Evolutionary conservation across 2,329 filamentous ascomycete species (phyloP).

Genomic region (Verticillium longisporum): DNA sequence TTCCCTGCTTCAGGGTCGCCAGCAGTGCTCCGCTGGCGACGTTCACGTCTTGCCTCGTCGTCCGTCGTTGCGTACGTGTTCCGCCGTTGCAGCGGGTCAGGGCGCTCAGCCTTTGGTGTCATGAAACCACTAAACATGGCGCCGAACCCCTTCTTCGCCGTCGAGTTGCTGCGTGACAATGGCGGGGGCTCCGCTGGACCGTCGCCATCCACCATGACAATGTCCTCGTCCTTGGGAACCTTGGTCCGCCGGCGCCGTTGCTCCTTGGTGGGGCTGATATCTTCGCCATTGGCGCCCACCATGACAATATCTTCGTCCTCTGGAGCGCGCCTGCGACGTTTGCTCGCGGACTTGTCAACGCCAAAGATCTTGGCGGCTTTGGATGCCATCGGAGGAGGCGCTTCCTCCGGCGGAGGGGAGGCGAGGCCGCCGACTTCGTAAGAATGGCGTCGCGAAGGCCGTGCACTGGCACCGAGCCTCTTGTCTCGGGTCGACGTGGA

Average conservation of each 20-base stretch:
- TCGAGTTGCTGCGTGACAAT: conserved; percentile 25
- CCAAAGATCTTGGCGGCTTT: conserved; percentile 78
- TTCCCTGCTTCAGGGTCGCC: conserved; percentile 45
- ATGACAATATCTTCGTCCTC: conserved; percentile 46
- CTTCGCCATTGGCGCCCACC: conserved; percentile 18
- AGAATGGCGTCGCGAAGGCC: conserved; percentile 61
- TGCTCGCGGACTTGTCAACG: conserved; percentile 34
- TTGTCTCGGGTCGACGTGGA: conserved; percentile 63
- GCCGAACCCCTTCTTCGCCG: conserved; percentile 46
- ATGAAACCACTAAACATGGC: conserved; percentile 56
- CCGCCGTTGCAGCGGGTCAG: conserved; percentile 35
- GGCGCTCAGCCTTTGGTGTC: conserved; percentile 34
- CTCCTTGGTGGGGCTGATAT: conserved; percentile 13
- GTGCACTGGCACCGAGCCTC: conserved; percentile 47
- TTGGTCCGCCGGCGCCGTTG: conserved; percentile 24
- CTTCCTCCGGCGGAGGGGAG: conserved; percentile 67
- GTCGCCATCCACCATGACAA: conserved; percentile 27
- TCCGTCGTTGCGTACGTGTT: conserved; percentile 43
- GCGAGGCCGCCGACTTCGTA: conserved; percentile 59
- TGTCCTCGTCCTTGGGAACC: conserved; percentile 28
- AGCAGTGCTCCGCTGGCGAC: conserved; percentile 27
- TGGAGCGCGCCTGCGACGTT: conserved; percentile 19
- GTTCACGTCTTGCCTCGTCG: conserved; percentile 36
- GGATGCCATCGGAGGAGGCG: conserved; percentile 54
- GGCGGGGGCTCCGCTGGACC: conserved; percentile 21